Base-by-base conservation (phyloP, 1,139 yeast genomes). In the Saccharomyces hybrid region DNA sequence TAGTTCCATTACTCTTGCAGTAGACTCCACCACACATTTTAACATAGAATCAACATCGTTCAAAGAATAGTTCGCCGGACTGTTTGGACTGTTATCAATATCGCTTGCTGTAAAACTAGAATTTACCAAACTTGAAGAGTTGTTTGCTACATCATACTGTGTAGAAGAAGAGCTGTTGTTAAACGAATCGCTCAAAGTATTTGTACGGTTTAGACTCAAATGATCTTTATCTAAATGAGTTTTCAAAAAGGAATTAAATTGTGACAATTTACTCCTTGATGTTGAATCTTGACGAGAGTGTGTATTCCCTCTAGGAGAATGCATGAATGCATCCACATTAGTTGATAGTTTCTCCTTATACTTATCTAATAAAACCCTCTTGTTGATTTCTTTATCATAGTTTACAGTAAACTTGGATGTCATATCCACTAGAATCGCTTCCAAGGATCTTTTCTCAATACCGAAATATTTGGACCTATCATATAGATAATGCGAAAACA, bases 1-100 rank as follows among this genome's bases (percentile, higher is more conserved):
- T 52, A 91, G 72, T 64, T 89, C 97, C 64, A 88, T 78, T 5
- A 86, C 76, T 64, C 98, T 77, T 2, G 95, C 86, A 5, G 89
- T 76, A 0, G 93, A 79, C 70, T 91, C 98, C 31, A 90, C 88
- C 3, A 86, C 79, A 31, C 88, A 80, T 60, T 83, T 83, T 47
- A 90, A 73, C 56, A 88, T 78, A 1, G 77, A 74, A 62, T 88
- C 93, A 2, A 88, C 83, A 44, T 76, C 73, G 14, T 73, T 66
- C 13, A 83, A 64, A 42, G 75, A 75, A 52, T 80, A 70, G 26
- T 70, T 69, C 27, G 69, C 70, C 3, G 56, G 50, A 28, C 49
- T 47, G 13, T 51, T 52, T 13, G 56, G 52, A 5, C 54, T 57
- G n/a, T 55, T 55, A n/a, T 50, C 44, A 16, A 38, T 28, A 16